Evolutionary conservation across 2,329 filamentous ascomycete species (phyloP).

Genomic region (Colletotrichum liaoningense): DNA sequence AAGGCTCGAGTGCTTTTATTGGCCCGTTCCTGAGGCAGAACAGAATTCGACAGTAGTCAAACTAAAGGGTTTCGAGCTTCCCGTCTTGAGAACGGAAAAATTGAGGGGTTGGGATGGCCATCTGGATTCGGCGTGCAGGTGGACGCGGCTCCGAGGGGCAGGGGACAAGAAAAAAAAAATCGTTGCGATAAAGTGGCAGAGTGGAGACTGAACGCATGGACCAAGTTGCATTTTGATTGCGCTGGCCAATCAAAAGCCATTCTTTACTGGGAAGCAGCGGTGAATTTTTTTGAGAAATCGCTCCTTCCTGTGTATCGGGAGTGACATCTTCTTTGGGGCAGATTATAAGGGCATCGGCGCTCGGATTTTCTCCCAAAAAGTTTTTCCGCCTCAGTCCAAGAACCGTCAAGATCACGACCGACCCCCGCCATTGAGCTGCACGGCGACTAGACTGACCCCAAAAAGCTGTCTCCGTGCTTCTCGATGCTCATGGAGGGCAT

Average conservation of each 20-base stretch:
- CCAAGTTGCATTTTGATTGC: not conserved
- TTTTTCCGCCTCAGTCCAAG: conserved; percentile 49
- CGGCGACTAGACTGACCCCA: conserved; percentile 9
- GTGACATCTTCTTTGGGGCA: conserved; percentile 50
- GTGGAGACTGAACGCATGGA: conserved; percentile 8
- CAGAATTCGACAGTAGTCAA: not conserved
- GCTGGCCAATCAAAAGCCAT: not conserved
- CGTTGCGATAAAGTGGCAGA: conserved; percentile 29
- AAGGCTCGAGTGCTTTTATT: not conserved
- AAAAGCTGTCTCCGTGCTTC: conserved; percentile 30
- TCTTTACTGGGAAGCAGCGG: conserved; percentile 27
- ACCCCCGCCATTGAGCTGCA: conserved; percentile 26
- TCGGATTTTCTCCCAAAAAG: conserved; percentile 53
- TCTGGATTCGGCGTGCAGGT: conserved; percentile 3
- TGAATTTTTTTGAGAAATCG: conserved; percentile 48
- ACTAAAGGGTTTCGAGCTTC: not conserved
- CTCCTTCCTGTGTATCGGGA: conserved; percentile 51
- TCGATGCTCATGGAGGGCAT: conserved; percentile 38
- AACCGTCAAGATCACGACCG: conserved; percentile 19
- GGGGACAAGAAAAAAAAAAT: conserved; percentile 15
- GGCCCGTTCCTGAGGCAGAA: not conserved
- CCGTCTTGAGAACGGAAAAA: conserved; percentile 14
- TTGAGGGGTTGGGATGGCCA: conserved; percentile 28
- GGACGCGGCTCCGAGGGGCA: conserved; percentile 17
- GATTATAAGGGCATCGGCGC: conserved; percentile 52